Evolutionary conservation across 805 yeast species (phyloP).

Genomic region (Saccharomyces kudriavzevii): DNA sequence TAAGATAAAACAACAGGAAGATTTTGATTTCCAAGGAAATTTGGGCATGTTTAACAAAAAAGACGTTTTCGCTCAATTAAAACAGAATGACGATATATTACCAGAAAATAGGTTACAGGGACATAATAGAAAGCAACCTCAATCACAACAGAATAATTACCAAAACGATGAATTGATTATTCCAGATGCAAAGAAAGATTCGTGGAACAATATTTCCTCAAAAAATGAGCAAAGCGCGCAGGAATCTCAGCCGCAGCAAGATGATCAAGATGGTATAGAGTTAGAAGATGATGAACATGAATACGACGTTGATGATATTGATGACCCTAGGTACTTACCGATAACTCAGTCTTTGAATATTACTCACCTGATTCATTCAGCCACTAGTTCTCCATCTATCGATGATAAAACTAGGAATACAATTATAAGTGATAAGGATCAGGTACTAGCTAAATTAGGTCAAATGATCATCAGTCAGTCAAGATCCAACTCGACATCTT

Average conservation of each 20-base stretch:
- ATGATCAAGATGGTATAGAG: conserved; percentile 3
- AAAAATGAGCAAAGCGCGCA: background rate
- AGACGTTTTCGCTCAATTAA: conserved; percentile 70
- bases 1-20: conserved; percentile 43
- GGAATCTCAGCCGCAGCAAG: conserved; percentile 1
- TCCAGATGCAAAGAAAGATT: conserved; percentile 37
- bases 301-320: conserved; percentile 15
- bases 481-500: conserved; percentile 10
- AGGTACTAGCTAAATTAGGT: conserved; percentile 14
- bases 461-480: conserved; percentile 18
- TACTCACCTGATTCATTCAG: conserved; percentile 28
- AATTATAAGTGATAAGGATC: conserved; percentile 6
- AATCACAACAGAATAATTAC: conserved; percentile 35
- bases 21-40: conserved; percentile 81
- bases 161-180: conserved; percentile 72
- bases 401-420: conserved; percentile 7
- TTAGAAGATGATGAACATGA: conserved; percentile 15
- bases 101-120: conserved; percentile 63
- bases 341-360: conserved; percentile 31
- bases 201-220: conserved; percentile 41
- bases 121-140: conserved; percentile 46
- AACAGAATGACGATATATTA: conserved; percentile 50
- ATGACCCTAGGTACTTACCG: conserved; percentile 20
- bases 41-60: conserved; percentile 75
- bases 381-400: conserved; percentile 8